A percentile compares a stretch with the other conserved stretches of the same genome.
These are phyloP conservation scores for Nakazawaea laoshanensis DNA, from an alignment of 805 yeast species.

Conservation along the genomic window DNA sequence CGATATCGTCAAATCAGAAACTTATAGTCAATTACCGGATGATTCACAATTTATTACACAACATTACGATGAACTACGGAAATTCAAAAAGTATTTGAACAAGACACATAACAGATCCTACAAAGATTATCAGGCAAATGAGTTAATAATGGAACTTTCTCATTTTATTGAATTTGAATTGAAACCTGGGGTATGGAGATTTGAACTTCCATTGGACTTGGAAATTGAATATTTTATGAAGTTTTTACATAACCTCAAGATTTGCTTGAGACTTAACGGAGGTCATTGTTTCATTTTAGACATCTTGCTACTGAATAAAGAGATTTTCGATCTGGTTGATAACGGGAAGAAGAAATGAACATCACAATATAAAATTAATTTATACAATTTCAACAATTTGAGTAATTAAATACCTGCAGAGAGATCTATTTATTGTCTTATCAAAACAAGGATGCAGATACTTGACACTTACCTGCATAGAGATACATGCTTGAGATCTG, in stretches of 20 bases:
- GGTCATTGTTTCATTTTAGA: slow-evolving; percentile 54
- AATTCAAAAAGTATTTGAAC: slow-evolving; percentile 23
- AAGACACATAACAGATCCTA: slow-evolving; percentile 20
- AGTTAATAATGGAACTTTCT: slow-evolving; percentile 29
- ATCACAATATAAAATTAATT: too few relatives aligned
- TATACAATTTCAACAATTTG: too few relatives aligned
- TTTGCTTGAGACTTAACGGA: slow-evolving; percentile 42
- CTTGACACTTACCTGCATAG: too few relatives aligned
- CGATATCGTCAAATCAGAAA: neutral
- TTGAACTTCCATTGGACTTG: slow-evolving; percentile 4
- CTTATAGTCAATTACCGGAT: slow-evolving; percentile 41
- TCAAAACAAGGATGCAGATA: too few relatives aligned
- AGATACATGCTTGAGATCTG: too few relatives aligned
- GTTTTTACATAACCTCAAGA: slow-evolving; percentile 31
- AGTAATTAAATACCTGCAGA: too few relatives aligned
- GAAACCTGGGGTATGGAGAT: slow-evolving; percentile 6
- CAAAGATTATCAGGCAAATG: slow-evolving; percentile 29
- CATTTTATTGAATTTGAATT: slow-evolving; percentile 22
- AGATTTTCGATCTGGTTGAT: slow-evolving; percentile 36
- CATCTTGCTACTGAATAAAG: slow-evolving; percentile 40
- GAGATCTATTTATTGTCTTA: too few relatives aligned
- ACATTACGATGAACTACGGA: slow-evolving; percentile 32
- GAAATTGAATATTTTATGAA: slow-evolving; percentile 17
- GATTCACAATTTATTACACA: slow-evolving; percentile 44
- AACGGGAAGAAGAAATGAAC: slow-evolving; percentile 13